Conservation (phyloP, 176 grass and related monocot species). For the Rhynchospora pubera region DNA sequence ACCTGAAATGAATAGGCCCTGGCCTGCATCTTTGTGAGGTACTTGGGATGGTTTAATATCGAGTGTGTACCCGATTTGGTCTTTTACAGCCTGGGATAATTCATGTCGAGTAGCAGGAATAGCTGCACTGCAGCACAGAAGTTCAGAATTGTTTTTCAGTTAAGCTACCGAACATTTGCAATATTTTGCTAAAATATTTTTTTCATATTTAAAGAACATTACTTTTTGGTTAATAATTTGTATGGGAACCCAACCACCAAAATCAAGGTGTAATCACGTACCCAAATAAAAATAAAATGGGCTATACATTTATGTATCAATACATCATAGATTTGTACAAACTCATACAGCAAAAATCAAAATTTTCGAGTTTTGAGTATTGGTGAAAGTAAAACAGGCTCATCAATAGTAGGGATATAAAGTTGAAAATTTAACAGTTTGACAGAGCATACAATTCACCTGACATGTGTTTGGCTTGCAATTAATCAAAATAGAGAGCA, state of each 20-base stretch:
- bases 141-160: background rate
- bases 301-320: background rate
- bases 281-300: background rate
- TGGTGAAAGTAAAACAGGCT: background rate
- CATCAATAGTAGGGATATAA: background rate
- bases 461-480: background rate
- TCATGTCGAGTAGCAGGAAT: slow-evolving; percentile 50
- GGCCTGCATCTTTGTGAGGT: slow-evolving; percentile 80
- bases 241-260: background rate
- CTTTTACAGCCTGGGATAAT: slow-evolving; percentile 58
- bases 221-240: background rate
- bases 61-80: slow-evolving; percentile 59
- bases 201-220: background rate
- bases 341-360: background rate
- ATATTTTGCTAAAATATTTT: background rate
- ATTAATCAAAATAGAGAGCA: background rate
- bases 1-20: slow-evolving; percentile 76
- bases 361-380: background rate
- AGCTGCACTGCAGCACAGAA: slow-evolving; percentile 52
- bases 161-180: background rate
- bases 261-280: background rate
- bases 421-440: background rate
- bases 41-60: slow-evolving; percentile 63
- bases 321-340: background rate
- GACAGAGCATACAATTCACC: background rate